Percentiles rank a stretch among this genome's conserved stretches.
Evolutionary conservation across 331 rosid species (phyloP).

Genomic region (Acacia concinna): DNA sequence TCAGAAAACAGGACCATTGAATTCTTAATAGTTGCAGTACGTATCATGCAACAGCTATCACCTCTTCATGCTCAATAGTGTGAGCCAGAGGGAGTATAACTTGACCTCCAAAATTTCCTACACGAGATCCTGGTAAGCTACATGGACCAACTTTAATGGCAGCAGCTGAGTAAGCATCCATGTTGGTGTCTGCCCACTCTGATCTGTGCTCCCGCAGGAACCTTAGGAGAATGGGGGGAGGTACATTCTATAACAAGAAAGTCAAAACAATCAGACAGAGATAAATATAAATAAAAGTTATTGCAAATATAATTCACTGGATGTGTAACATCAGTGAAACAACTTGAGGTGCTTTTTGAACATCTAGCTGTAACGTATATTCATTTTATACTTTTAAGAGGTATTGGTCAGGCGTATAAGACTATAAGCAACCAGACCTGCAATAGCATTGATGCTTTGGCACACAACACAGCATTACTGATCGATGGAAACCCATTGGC

Average conservation of each 20-base stretch:
- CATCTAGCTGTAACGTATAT: background rate
- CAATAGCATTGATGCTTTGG: slow-evolving; percentile 97
- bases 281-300: slow-evolving; percentile 2
- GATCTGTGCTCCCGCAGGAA: slow-evolving; percentile 97
- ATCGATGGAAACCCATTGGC: slow-evolving; percentile 89
- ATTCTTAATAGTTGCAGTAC: background rate
- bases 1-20: background rate
- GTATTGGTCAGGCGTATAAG: background rate
- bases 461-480: slow-evolving; percentile 94
- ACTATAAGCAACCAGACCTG: slow-evolving; percentile 75
- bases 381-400: background rate
- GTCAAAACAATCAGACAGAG: background rate
- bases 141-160: slow-evolving; percentile 98
- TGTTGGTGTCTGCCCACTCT: slow-evolving; percentile 98
- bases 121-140: slow-evolving; percentile 85
- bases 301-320: background rate
- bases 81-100: slow-evolving; percentile 97
- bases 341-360: background rate
- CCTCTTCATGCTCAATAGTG: slow-evolving; percentile 99
- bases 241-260: slow-evolving; percentile 71
- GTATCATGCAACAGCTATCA: slow-evolving; percentile 28
- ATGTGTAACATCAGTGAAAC: background rate
- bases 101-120: slow-evolving; percentile 95
- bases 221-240: slow-evolving; percentile 94
- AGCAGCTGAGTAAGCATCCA: slow-evolving; percentile 97